Percentiles rank a stretch among this genome's conserved stretches.
Evolutionary conservation across 192 early-diverging fungal species (phyloP).

Genomic region (Mortierella claussenii): DNA sequence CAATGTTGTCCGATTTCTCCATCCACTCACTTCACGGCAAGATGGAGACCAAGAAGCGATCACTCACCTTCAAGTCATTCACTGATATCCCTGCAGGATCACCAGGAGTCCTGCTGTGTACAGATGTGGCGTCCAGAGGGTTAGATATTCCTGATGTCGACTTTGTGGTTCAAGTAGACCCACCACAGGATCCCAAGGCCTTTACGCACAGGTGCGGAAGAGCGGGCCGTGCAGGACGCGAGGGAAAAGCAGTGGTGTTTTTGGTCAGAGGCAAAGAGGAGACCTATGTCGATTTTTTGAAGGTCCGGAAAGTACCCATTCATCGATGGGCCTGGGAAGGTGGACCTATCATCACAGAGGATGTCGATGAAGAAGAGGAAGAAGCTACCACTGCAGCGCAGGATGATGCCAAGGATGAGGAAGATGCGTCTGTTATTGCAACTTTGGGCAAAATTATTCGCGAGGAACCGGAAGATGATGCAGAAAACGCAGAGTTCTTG

Average conservation of each 20-base stretch:
- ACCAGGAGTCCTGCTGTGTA: conserved; percentile 87
- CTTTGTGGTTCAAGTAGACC: conserved; percentile 93
- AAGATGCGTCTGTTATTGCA: conserved; percentile 20
- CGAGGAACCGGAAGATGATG: conserved; percentile 50
- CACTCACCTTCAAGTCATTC: conserved; percentile 83
- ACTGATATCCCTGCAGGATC: conserved; percentile 68
- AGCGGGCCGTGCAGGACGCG: conserved; percentile 87
- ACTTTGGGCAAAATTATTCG: conserved; percentile 29
- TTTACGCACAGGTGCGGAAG: conserved; percentile 97
- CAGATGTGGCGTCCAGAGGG: conserved; percentile 95
- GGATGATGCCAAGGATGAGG: conserved; percentile 4
- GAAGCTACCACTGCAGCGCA: background rate
- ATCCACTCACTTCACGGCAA: conserved; percentile 91
- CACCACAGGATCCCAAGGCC: conserved; percentile 95
- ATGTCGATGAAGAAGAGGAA: conserved; percentile 22
- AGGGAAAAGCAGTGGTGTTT: conserved; percentile 89
- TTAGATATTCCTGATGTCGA: conserved; percentile 97
- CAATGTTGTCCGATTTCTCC: conserved; percentile 60
- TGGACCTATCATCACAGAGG: conserved; percentile 48
- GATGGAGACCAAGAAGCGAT: conserved; percentile 90
- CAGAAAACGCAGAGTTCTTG: conserved; percentile 63
- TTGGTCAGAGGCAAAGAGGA: conserved; percentile 86
- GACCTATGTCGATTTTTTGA: conserved; percentile 89
- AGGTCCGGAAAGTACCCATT: conserved; percentile 91
- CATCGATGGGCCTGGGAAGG: conserved; percentile 61